Base-by-base conservation (phyloP, 805 yeast genomes). In the Spencermartinsiella europaea region DNA sequence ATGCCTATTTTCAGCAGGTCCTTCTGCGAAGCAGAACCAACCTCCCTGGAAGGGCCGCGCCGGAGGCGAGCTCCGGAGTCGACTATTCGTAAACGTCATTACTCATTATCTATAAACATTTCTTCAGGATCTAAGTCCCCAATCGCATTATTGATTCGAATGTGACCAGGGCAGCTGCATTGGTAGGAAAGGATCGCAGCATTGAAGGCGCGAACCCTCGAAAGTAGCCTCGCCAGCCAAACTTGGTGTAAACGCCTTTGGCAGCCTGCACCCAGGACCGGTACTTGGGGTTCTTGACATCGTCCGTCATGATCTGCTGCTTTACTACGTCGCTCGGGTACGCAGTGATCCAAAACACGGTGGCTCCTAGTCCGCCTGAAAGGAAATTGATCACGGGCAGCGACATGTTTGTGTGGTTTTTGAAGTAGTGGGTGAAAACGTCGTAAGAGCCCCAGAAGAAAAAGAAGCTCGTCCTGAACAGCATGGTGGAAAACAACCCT, bases 381-480 rank as follows among this genome's bases (percentile, higher is more conserved):
- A 95, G 88, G 68, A 88, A 88, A 63, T 87, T 88, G 48, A 88
- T 74, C 0, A 88, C 71, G 1, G 93, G 79, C 35, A 76, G 76
- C 41, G 83, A 77, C 73, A 87, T 54, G 34, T 68, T 65, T 0
- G 95, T 87, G 56, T 85, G 71, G 4, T 72, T 69, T 53, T 76
- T 74, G 65, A 88, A 80, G 72, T 75, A 81, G 45, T 75, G 71
- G 5, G 95, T 85, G 62, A 88, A 74, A 5, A 87, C 47, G 60
- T 87, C 95, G 62, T 89, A 89, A 0, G 95, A 80, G 1, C 95
- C 95, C 97, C 97, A 89, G 91, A 95, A 87, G 48, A 86, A 85
- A 31, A 85, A 73, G 62, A 88, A 89, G 65, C 85, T 85, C 1
- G 95, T 80, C 61, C 96, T 74, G 69, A 89, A 89, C 12, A 89